Percentiles rank a stretch among this genome's conserved stretches.
Conservation (phyloP, 164 flowering plant species). For the Dillenia suffruticosa region DNA sequence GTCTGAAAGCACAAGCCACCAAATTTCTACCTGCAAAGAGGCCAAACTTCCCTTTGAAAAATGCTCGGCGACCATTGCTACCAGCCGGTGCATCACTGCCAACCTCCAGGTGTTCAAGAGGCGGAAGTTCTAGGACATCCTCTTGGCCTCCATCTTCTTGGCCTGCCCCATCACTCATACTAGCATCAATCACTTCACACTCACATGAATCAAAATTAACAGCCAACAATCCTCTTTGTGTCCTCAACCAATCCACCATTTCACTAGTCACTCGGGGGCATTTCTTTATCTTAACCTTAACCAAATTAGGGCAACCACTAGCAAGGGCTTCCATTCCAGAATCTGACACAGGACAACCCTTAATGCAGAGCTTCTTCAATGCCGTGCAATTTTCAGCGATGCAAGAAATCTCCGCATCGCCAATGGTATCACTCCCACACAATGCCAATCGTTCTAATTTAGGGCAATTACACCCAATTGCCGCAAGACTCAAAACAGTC, state of each 20-base stretch:
- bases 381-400: constrained; percentile 64
- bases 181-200: constrained; percentile 34
- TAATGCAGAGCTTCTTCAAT: constrained; percentile 75
- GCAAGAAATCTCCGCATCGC: constrained; percentile 67
- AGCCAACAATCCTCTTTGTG: constrained; percentile 38
- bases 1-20: constrained; percentile 43
- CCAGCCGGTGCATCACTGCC: constrained; percentile 20
- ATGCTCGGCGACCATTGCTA: constrained; percentile 22
- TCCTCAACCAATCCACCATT: constrained; percentile 48
- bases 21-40: constrained; percentile 38
- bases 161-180: constrained; percentile 42
- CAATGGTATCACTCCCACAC: constrained; percentile 71
- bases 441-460: constrained; percentile 68
- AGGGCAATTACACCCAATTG: constrained; percentile 49
- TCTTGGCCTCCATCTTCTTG: constrained; percentile 45
- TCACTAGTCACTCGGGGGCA: constrained; percentile 66
- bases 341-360: constrained; percentile 70
- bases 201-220: constrained; percentile 56
- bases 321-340: constrained; percentile 66
- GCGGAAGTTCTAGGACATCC: constrained; percentile 23
- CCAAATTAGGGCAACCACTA: constrained; percentile 76
- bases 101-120: neutral
- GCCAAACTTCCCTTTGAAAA: constrained; percentile 31
- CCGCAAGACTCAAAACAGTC: constrained; percentile 45
- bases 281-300: constrained; percentile 81